Conservation (phyloP, 2,329 filamentous ascomycete species). For the Calonectria montana region DNA sequence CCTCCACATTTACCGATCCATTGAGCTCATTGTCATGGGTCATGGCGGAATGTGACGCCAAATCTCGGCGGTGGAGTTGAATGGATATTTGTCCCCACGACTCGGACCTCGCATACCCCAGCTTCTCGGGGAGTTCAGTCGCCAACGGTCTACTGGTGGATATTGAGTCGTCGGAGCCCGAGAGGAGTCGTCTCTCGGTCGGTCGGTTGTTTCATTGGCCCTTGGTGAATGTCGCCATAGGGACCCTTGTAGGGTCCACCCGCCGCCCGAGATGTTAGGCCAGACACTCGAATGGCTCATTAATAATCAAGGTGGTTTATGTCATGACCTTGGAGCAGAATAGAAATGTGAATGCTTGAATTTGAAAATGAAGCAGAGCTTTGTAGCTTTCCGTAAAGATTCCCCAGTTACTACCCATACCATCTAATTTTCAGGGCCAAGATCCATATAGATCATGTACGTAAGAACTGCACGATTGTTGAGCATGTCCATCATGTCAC, state of each 20-base stretch:
- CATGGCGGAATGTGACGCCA: conserved; percentile 22
- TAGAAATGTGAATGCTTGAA: too few relatives aligned
- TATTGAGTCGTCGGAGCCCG: conserved; percentile 4
- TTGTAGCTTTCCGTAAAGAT: not conserved
- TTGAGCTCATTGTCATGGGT: conserved; percentile 25
- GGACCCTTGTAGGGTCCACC: not conserved
- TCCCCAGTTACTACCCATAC: too few relatives aligned
- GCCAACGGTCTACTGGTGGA: not conserved
- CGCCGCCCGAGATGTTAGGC: not conserved
- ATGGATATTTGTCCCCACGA: conserved; percentile 3
- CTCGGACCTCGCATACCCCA: conserved; percentile 27
- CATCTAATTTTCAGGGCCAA: too few relatives aligned
- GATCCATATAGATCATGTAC: too few relatives aligned
- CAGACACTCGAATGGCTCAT: not conserved
- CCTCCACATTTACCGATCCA: not conserved
- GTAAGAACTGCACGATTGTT: too few relatives aligned
- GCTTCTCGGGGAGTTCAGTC: conserved; percentile 12
- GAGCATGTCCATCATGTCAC: too few relatives aligned
- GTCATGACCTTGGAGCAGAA: not conserved
- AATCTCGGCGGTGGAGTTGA: conserved; percentile 20
- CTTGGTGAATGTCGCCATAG: not conserved
- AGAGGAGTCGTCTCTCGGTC: conserved; percentile 26
- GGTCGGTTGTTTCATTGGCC: conserved; percentile 19
- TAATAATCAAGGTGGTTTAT: not conserved
- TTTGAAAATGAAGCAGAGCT: not conserved